phyloP scores from a whole-genome alignment of 23 red algal species.

The Chondrus crispus region DNA sequence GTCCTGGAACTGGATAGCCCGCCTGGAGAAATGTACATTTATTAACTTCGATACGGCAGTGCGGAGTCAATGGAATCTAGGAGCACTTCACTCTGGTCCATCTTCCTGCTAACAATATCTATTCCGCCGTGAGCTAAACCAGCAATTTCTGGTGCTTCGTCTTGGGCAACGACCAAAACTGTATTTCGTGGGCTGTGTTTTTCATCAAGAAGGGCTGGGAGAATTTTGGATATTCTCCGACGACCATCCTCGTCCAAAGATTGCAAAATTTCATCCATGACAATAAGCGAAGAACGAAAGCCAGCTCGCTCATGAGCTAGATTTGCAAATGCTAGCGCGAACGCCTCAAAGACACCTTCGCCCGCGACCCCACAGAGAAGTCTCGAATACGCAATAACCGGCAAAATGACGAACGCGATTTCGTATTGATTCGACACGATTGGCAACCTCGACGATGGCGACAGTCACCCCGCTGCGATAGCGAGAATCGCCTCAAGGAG shows the following conservation, averaged over 20 bases:
- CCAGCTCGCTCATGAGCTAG: conserved; percentile 56
- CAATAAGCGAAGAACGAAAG: conserved; percentile 62
- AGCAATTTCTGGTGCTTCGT: conserved; percentile 53
- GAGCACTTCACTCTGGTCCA: conserved; percentile 17
- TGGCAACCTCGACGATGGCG: too few relatives aligned
- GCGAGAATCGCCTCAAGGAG: too few relatives aligned
- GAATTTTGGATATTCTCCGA: conserved; percentile 33
- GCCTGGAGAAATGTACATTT: not conserved
- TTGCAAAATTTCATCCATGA: conserved; percentile 84
- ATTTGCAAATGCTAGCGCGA: conserved; percentile 74
- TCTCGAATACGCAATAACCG: too few relatives aligned
- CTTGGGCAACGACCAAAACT: conserved; percentile 78
- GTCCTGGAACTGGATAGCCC: not conserved
- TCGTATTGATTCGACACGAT: too few relatives aligned
- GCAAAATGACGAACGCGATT: too few relatives aligned
- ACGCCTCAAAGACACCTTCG: too few relatives aligned
- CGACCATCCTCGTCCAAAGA: conserved; percentile 75
- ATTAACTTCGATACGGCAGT: not conserved
- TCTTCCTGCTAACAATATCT: conserved; percentile 27
- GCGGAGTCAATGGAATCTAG: not conserved
- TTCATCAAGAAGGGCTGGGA: conserved; percentile 8
- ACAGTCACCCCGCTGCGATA: too few relatives aligned
- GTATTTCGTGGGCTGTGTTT: conserved; percentile 22
- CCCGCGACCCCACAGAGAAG: too few relatives aligned
- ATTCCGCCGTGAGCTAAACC: conserved; percentile 51